Evolutionary conservation across 2,329 filamentous ascomycete species (phyloP).

Genomic region (Alternaria gaisen): DNA sequence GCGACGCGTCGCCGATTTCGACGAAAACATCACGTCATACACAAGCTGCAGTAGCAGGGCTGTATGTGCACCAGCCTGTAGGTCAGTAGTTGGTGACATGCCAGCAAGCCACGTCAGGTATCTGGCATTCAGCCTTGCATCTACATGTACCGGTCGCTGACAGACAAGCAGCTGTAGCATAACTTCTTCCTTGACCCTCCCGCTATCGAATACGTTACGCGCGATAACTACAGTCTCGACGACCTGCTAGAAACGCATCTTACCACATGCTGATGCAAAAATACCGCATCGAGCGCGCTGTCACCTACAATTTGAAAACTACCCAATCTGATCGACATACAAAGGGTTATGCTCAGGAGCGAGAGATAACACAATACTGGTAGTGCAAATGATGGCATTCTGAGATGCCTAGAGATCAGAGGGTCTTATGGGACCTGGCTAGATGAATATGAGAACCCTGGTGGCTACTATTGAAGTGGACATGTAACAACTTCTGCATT

Average conservation of each 20-base stretch:
- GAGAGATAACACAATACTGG: background rate
- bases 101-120: conserved; percentile 48
- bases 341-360: background rate
- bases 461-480: background rate
- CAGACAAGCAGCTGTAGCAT: conserved; percentile 44
- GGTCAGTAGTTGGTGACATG: conserved; percentile 52
- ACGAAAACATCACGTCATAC: background rate
- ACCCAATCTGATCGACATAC: background rate
- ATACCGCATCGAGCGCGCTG: conserved; percentile 46
- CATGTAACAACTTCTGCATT: background rate
- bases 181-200: conserved; percentile 52
- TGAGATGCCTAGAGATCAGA: background rate
- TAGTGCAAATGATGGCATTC: background rate
- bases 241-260: conserved; percentile 39
- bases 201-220: conserved; percentile 42
- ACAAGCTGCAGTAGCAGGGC: conserved; percentile 40
- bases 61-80: conserved; percentile 53
- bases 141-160: background rate
- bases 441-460: background rate
- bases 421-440: background rate
- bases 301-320: conserved; percentile 18
- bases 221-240: conserved; percentile 38
- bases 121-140: background rate
- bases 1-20: too few relatives aligned
- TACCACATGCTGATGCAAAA: conserved; percentile 32